Evolutionary conservation across 1,139 yeast species (phyloP).

Genomic region (Candida sanyaensis): DNA sequence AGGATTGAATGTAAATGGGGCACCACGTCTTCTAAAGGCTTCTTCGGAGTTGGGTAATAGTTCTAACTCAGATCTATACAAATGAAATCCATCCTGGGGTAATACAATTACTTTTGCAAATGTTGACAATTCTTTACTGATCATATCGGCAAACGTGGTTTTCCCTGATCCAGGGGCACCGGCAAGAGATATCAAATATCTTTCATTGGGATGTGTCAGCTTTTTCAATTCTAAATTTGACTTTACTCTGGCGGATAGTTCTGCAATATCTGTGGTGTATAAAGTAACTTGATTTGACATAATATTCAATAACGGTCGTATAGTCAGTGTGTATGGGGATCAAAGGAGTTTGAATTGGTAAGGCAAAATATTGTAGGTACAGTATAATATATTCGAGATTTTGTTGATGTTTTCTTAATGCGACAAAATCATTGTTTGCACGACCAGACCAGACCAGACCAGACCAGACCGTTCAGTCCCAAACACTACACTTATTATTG

Average conservation of each 20-base stretch:
- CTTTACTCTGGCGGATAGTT: conserved; percentile 14
- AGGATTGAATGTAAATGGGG: conserved; percentile 84
- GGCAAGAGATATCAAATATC: conserved; percentile 59
- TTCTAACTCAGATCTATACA: conserved; percentile 56
- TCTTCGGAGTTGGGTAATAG: conserved; percentile 52
- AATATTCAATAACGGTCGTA: not conserved
- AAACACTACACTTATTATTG: no score
- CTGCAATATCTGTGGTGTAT: conserved; percentile 10
- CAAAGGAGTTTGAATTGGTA: no score
- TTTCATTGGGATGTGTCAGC: conserved; percentile 1
- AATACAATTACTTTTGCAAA: conserved; percentile 28
- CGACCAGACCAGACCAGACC: no score
- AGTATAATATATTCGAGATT: no score
- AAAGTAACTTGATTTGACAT: conserved; percentile 3
- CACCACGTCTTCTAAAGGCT: conserved; percentile 73
- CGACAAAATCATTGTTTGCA: no score
- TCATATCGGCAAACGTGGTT: conserved; percentile 56
- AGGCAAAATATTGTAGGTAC: no score
- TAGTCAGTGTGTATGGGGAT: no score
- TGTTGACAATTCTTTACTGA: conserved; percentile 20
- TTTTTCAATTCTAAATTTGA: not conserved
- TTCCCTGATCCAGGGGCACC: conserved; percentile 90
- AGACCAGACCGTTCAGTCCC: no score
- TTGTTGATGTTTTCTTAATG: no score
- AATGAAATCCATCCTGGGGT: conserved; percentile 82